Conservation (phyloP, 257 asterid species). For the Coffea canephora region DNA sequence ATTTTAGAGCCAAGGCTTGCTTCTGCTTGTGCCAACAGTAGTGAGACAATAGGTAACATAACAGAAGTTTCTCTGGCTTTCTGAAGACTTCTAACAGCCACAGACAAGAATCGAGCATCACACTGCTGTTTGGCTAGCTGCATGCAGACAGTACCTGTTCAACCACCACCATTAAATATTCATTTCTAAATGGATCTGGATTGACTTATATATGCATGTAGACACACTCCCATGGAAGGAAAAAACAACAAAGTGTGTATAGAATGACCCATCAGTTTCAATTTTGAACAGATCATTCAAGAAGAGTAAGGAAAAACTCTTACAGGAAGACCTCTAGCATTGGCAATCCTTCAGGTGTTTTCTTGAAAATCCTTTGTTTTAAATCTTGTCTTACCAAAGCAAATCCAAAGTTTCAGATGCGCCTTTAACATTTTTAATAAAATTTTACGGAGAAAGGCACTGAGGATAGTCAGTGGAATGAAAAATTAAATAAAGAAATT, state of each 20-base stretch:
- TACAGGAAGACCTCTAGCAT: not conserved
- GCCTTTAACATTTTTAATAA: not conserved
- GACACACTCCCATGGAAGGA: not conserved
- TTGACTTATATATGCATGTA: not conserved
- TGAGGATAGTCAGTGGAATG: not conserved
- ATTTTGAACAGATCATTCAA: not conserved
- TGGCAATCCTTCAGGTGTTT: not conserved
- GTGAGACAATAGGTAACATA: constrained; percentile 62
- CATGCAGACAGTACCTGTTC: constrained; percentile 79
- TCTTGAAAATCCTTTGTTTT: not conserved
- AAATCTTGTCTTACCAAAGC: not conserved
- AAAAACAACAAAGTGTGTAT: not conserved
- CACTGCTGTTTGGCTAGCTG: constrained; percentile 77
- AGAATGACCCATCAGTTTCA: not conserved
- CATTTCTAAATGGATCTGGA: not conserved
- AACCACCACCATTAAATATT: constrained; percentile 5
- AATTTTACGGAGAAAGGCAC: not conserved
- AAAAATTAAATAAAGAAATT: not conserved
- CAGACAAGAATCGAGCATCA: constrained; percentile 61
- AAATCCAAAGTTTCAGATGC: not conserved
- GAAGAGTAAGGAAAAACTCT: not conserved
- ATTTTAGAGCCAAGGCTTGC: constrained; percentile 75
- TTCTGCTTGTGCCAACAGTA: constrained; percentile 87
- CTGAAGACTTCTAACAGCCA: constrained; percentile 72
- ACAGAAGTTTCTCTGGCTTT: constrained; percentile 55